Evolutionary conservation across 2,329 filamentous ascomycete species (phyloP), one percentile per base, ranked within the genome.

Genomic region (Chlorencoelia australis): DNA sequence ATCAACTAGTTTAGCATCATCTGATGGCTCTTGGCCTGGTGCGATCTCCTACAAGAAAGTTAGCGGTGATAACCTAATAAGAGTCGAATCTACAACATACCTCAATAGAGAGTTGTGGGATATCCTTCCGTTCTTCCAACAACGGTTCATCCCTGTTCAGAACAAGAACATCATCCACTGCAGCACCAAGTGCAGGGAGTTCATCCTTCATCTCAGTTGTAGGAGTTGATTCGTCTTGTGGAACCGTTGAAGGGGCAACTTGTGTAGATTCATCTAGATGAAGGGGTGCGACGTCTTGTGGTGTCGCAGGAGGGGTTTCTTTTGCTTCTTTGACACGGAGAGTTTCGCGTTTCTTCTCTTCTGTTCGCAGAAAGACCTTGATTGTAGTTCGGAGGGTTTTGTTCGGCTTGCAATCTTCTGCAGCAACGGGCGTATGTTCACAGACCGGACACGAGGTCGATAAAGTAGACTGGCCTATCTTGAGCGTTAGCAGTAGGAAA

Each of bases 351-450:
- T 93, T 94, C 69, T 93, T 94, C 59, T 94, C 83, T 49, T 87
- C 83, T 0, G 82, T 94, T 52, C 88, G 83, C 32, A 98, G 63
- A 55, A 94, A 98, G 9, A 91, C 84, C 49, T 84, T 82, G 48
- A 96, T 81, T 2, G 91, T 98, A 17, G 84, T 91, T 47, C 91
- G 80, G n/a, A 96, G 67, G 18, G 82, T 78, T 58, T 94, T 95
- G 59, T 94, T 85, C 2, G 85, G 77, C 44, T 82, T 87, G 67
- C 88, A 94, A 48, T 91, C 81, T 42, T 85, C 83, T 30, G 81
- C 74, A 18, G 86, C 85, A 41, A 98, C 73, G 0, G 91, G 91
- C 15, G 78, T 82, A 58, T 98, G 91, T 46, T 88, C 83, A 71
- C 91, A 98, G 41, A 94, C 82, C 2, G 91, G 89, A 53, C 91